Conservation (phyloP, 371 early-diverging fungal species). For the Apophysomyces trapeziformis region DNA sequence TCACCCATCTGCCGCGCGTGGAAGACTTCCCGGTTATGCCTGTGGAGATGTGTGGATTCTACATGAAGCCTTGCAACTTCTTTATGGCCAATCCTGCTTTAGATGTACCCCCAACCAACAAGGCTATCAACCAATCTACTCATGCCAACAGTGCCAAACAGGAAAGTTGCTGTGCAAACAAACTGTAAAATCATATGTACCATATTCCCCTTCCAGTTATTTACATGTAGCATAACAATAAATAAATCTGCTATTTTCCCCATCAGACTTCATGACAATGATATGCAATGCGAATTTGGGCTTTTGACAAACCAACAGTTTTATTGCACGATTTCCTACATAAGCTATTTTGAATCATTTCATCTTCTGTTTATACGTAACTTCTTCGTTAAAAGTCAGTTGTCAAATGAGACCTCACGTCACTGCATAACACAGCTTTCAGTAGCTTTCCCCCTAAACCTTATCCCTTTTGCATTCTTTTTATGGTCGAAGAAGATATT, state of each 20-base stretch:
- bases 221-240: neutral
- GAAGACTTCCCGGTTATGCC: conserved; percentile 64
- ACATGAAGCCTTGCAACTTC: conserved; percentile 56
- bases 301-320: too few relatives aligned
- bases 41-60: conserved; percentile 53
- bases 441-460: too few relatives aligned
- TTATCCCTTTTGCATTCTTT: neutral
- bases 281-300: too few relatives aligned
- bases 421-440: too few relatives aligned
- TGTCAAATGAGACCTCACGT: too few relatives aligned
- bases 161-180: conserved; percentile 34
- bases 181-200: conserved; percentile 29
- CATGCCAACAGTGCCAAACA: conserved; percentile 31
- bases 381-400: too few relatives aligned
- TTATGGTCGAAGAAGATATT: conserved; percentile 41
- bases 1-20: conserved; percentile 56
- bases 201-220: conserved; percentile 3
- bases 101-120: conserved; percentile 54
- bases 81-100: conserved; percentile 54
- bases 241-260: neutral
- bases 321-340: too few relatives aligned
- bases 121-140: conserved; percentile 45
- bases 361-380: too few relatives aligned
- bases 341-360: too few relatives aligned
- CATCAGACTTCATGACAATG: neutral